Evolutionary conservation across 2,329 filamentous ascomycete species (phyloP).

Genomic region (Pseudogymnoascus sp.): DNA sequence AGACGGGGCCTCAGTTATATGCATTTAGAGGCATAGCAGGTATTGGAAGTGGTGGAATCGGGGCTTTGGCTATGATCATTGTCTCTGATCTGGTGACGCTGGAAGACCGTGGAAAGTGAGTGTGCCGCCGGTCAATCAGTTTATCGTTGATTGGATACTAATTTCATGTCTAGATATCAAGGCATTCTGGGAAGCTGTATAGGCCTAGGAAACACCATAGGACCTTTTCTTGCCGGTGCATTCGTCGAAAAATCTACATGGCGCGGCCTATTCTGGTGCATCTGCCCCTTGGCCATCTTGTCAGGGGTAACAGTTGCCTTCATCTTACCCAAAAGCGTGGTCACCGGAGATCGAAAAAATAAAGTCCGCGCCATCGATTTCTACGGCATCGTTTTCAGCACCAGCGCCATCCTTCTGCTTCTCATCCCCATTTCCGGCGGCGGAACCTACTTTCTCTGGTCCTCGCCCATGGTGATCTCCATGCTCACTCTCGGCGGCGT

Average conservation of each 20-base stretch:
- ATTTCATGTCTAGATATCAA: conserved; percentile 27
- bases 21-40: conserved; percentile 52
- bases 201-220: conserved; percentile 35
- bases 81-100: conserved; percentile 52
- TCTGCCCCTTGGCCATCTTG: conserved; percentile 42
- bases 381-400: conserved; percentile 45
- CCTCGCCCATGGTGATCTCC: conserved; percentile 48
- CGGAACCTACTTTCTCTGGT: conserved; percentile 48
- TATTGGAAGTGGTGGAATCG: conserved; percentile 54
- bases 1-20: conserved; percentile 50
- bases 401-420: conserved; percentile 48
- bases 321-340: conserved; percentile 44
- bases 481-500: conserved; percentile 46
- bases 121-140: neutral
- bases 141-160: neutral
- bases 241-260: conserved; percentile 33
- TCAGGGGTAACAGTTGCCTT: conserved; percentile 38
- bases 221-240: conserved; percentile 37
- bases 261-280: conserved; percentile 40
- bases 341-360: conserved; percentile 38
- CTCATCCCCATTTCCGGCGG: conserved; percentile 57
- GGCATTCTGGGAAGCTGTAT: conserved; percentile 35
- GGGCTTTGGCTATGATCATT: conserved; percentile 52
- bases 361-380: conserved; percentile 51
- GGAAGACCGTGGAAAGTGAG: conserved; percentile 47